Evolutionary conservation across 148 eudicot genomes (phyloP).

Genomic region (Bassia scoparia): DNA sequence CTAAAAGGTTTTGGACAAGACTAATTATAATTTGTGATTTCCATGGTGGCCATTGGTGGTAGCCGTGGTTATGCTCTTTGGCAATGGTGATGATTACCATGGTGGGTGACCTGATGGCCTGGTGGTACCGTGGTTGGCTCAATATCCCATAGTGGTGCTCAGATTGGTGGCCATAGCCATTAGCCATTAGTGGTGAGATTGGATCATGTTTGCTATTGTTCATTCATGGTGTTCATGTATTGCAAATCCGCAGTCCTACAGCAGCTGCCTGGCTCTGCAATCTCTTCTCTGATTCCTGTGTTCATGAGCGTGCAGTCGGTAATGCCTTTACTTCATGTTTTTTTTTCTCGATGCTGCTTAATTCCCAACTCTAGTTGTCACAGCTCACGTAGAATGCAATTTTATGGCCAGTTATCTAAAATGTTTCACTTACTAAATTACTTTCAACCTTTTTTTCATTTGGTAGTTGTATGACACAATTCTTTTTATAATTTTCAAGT

Average conservation of each 20-base stretch:
- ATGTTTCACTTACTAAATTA: too few relatives aligned
- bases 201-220: background rate
- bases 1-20: too few relatives aligned
- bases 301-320: background rate
- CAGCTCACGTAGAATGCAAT: too few relatives aligned
- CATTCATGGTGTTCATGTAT: background rate
- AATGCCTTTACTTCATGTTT: background rate
- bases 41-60: too few relatives aligned
- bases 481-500: too few relatives aligned
- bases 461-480: too few relatives aligned
- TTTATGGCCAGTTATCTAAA: too few relatives aligned
- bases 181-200: background rate
- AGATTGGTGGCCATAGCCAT: too few relatives aligned
- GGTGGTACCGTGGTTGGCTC: too few relatives aligned
- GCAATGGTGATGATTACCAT: background rate
- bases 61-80: background rate
- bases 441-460: too few relatives aligned
- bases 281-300: background rate
- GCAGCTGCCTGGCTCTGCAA: background rate
- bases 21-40: too few relatives aligned
- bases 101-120: background rate
- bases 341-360: background rate
- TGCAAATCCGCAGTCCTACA: background rate
- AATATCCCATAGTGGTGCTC: too few relatives aligned
- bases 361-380: background rate